Evolutionary conservation across 2,329 filamentous ascomycete species (phyloP).

Genomic region (Neobulgaria alba): DNA sequence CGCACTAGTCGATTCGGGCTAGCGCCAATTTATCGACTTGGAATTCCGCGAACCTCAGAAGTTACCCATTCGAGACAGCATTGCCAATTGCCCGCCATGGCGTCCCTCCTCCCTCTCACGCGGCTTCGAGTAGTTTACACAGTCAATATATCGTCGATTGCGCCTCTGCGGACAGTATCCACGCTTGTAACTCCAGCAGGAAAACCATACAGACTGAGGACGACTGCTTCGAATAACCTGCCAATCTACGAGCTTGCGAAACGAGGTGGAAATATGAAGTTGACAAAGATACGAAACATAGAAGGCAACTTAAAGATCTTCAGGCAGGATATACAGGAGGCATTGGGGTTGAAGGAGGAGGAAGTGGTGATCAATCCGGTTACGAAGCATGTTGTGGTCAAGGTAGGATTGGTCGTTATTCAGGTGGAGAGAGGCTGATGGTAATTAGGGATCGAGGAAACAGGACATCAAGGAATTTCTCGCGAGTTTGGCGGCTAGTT

Average conservation of each 20-base stretch:
- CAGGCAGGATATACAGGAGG: conserved; percentile 51
- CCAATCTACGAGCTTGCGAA: conserved; percentile 70
- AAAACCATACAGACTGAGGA: conserved; percentile 49
- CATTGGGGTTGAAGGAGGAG: conserved; percentile 45
- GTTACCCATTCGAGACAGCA: background rate
- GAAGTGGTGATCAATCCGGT: conserved; percentile 42
- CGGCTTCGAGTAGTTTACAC: no score
- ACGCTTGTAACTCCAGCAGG: no score
- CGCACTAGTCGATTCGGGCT: conserved; percentile 5
- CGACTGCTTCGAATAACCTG: conserved; percentile 62
- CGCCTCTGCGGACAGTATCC: no score
- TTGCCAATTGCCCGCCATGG: conserved; percentile 6
- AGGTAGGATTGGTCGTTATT: conserved; percentile 38
- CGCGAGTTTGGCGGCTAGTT: no score
- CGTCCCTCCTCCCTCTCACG: conserved; percentile 18
- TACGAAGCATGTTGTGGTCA: conserved; percentile 68
- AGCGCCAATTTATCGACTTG: conserved; percentile 5
- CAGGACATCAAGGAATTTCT: conserved; percentile 40
- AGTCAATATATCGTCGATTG: no score
- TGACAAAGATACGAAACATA: conserved; percentile 71
- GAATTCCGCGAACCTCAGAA: no score
- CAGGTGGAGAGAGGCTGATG: background rate
- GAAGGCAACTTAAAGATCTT: conserved; percentile 62
- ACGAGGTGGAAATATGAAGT: conserved; percentile 64
- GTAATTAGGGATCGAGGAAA: conserved; percentile 39